Evolutionary conservation across 345 rosid species (phyloP).

Genomic region (Eucalyptus cloeziana): DNA sequence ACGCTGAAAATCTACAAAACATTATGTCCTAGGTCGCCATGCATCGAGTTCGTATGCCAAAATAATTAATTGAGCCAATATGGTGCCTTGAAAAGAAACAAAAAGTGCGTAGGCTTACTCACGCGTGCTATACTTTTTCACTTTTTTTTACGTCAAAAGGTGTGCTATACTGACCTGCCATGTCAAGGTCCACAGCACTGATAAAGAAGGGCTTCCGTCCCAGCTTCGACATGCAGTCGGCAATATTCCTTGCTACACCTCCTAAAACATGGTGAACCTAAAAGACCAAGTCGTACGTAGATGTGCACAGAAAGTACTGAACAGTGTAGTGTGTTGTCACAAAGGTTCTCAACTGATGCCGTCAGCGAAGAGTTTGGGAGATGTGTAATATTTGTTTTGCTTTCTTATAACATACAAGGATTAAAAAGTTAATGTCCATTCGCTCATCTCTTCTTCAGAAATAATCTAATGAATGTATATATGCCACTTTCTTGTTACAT

Average conservation of each 20-base stretch:
- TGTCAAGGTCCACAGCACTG: conserved; percentile 67
- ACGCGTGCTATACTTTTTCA: not conserved
- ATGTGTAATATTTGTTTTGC: not conserved
- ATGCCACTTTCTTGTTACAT: not conserved
- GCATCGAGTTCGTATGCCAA: not conserved
- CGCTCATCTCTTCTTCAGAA: not conserved
- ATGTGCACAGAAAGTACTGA: not conserved
- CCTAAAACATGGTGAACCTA: conserved; percentile 57
- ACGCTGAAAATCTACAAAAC: not conserved
- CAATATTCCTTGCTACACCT: conserved; percentile 84
- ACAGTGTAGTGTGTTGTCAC: not conserved
- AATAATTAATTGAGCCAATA: not conserved
- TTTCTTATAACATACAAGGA: not conserved
- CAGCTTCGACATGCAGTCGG: conserved; percentile 79
- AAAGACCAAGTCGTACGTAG: not conserved
- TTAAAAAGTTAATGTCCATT: not conserved
- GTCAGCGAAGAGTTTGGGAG: not conserved
- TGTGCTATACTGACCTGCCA: conserved; percentile 36
- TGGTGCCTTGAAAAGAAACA: not conserved
- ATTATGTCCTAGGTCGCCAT: not conserved
- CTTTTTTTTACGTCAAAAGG: too few species aligned
- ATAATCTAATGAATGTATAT: not conserved
- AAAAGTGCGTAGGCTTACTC: not conserved
- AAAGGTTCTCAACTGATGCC: not conserved
- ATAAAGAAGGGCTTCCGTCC: conserved; percentile 64